These are phyloP conservation scores for Prunus dulcis DNA, from an alignment of 306 rosid species.

Conservation along the genomic window DNA sequence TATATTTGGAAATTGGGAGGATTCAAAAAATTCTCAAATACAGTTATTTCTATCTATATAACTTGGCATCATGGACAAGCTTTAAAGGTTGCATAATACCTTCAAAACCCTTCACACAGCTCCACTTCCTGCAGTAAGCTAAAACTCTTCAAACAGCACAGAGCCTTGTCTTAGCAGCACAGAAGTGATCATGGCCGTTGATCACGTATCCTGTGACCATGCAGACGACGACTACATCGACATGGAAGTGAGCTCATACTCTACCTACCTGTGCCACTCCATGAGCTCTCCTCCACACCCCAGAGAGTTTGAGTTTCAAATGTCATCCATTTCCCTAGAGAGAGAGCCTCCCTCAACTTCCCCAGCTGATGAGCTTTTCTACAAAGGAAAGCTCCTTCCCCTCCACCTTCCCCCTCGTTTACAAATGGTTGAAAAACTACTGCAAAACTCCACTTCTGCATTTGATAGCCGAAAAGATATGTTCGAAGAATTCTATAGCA, in stretches of 20 bases:
- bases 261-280: slow-evolving; percentile 48
- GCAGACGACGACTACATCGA: slow-evolving; percentile 89
- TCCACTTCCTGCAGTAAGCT: slow-evolving; percentile 27
- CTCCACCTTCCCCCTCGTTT: slow-evolving; percentile 93
- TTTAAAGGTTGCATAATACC: slow-evolving; percentile 42
- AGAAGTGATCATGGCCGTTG: slow-evolving; percentile 51
- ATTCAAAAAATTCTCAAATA: slow-evolving; percentile 19
- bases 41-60: slow-evolving; percentile 16
- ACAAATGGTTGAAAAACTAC: slow-evolving; percentile 83
- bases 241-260: slow-evolving; percentile 77
- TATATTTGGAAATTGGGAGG: slow-evolving; percentile 30
- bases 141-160: neutral
- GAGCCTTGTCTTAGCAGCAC: neutral
- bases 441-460: slow-evolving; percentile 42
- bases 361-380: slow-evolving; percentile 99
- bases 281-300: slow-evolving; percentile 41
- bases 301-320: slow-evolving; percentile 96
- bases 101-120: slow-evolving; percentile 41
- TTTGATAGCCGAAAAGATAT: slow-evolving; percentile 25
- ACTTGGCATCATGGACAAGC: slow-evolving; percentile 28
- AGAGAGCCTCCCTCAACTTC: slow-evolving; percentile 63
- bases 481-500: slow-evolving; percentile 66
- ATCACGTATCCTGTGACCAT: slow-evolving; percentile 41
- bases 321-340: slow-evolving; percentile 61
- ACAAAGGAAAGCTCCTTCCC: slow-evolving; percentile 96